Base-by-base conservation (phyloP, 2,329 filamentous ascomycete species). In the Chrysoporthe deuterocubensis region DNA sequence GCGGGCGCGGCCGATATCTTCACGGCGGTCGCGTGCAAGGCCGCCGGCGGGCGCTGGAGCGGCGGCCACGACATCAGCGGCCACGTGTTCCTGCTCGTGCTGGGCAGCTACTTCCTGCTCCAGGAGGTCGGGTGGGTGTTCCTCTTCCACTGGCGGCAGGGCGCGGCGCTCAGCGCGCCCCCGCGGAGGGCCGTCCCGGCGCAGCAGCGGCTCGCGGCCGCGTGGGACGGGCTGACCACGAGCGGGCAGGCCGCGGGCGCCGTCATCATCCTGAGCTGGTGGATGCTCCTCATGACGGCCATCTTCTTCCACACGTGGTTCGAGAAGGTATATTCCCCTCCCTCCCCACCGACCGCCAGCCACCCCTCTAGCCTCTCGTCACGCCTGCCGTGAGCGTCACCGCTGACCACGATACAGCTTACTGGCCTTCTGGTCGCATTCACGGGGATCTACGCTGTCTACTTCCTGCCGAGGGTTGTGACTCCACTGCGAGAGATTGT, bases 291-390 rank as follows among this genome's bases (percentile, higher is more conserved):
- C 70, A 99, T 99, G 96, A 99, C 96, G 52, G 94, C 94, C 2
- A 94, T 96, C 50, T 99, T 95, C 84, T 99, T 99, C 76, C 96
- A 99, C 79, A 99, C 96, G 0, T 98, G 95, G 94, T 90, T 96
- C 74, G 96, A 99, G 82, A 99, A 98, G 90, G 91, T 92, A 74
- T 75, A 84, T 77, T 52, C 13, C 48, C 11, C 2, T 14, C 14
- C 11, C 4, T 18, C 14, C 2, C 14, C 8, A 14, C 32, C 44
- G n/a, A n/a, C 4, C n/a, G n/a, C n/a, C n/a, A n/a, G n/a, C n/a
- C n/a, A n/a, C n/a, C n/a, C n/a, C n/a, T n/a, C n/a, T n/a, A n/a
- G n/a, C n/a, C n/a, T n/a, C n/a, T n/a, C n/a, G n/a, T n/a, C n/a
- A n/a, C n/a, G n/a, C n/a, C n/a, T n/a, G n/a, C n/a, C n/a, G n/a